phyloP scores from a whole-genome alignment of 345 rosid species.

The Clarkia xantiana region DNA sequence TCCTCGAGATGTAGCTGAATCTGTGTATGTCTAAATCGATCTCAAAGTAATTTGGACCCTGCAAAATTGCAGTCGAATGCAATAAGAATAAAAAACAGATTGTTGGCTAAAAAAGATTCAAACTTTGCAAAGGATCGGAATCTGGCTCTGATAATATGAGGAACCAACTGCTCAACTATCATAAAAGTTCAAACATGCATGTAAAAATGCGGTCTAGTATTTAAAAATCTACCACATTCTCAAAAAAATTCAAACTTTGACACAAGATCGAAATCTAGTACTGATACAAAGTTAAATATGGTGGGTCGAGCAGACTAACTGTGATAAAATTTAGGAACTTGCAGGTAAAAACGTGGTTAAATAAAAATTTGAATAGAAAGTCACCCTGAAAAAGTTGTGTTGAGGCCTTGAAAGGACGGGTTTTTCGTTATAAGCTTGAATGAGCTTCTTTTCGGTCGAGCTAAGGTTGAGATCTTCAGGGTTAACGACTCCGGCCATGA shows the following conservation, averaged over 20 bases:
- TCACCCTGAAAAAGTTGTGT: constrained; percentile 59
- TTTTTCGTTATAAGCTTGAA: constrained; percentile 74
- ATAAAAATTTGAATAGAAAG: neutral
- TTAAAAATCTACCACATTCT: too few relatives aligned
- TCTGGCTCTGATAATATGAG: too few relatives aligned
- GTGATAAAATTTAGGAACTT: too few relatives aligned
- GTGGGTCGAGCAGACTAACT: too few relatives aligned
- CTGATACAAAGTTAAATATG: too few relatives aligned
- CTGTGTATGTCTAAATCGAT: constrained; percentile 88
- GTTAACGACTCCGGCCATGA: constrained; percentile 67
- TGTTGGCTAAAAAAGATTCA: neutral
- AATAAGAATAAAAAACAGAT: neutral
- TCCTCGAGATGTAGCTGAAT: constrained; percentile 81
- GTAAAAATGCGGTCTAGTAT: too few relatives aligned
- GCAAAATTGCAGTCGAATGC: constrained; percentile 6
- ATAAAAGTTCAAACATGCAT: too few relatives aligned
- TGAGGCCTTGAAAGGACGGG: constrained; percentile 97
- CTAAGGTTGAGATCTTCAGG: constrained; percentile 68
- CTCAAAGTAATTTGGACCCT: constrained; percentile 89
- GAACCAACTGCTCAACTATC: too few relatives aligned
- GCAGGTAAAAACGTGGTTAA: too few relatives aligned
- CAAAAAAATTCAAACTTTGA: too few relatives aligned
- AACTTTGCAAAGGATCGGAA: too few relatives aligned
- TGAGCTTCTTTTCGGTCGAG: constrained; percentile 73
- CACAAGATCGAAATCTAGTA: too few relatives aligned